Evolutionary conservation across 2,329 filamentous ascomycete genomes (phyloP), one percentile per base, ranked within the genome.

Genomic region (Aspergillus versicolor): DNA sequence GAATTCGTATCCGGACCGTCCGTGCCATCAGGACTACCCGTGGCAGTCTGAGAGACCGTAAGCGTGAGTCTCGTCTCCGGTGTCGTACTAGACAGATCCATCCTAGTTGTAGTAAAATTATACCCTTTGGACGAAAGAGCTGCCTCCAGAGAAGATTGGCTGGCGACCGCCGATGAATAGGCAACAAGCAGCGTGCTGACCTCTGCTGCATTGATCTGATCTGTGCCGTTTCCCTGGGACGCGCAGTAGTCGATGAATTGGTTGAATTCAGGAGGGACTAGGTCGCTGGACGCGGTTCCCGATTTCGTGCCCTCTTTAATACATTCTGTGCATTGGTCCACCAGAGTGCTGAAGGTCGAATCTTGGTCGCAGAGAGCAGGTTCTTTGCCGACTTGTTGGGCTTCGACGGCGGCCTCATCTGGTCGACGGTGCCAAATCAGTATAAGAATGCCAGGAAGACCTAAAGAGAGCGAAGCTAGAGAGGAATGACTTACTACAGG

Each of bases 331-430:
- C 27, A 30, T 30, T 30, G 1, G 3, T 30, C 3, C 27, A 30
- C 9, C 4, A 30, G 1, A 4, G 9, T 11, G 4, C 27, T 4
- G 3, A 30, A 30, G 9, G 8, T 11, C 27, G 27, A 30, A 4
- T 30, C 27, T 0, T 30, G 9, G 27, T 30, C 27, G 9, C 27
- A 30, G 27, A 30, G 27, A 11, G 2, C 9, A 30, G 27, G 27
- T 1, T 1, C 0, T 4, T 30, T 30, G 27, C 27, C 27, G 27
- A 1, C 3, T 0, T 0, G 0, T 30, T 30, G 8, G 27, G 27
- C 27, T 30, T 11, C 27, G 9, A 4, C 0, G 1, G 0, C 0
- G 27, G 27, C 27, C 1, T 11, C 3, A 30, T 30, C 27, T 30
- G 27, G 3, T 3, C 3, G 27, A 30, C 27, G 9, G 4, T 30